Evolutionary conservation across 768 basidiomycete species (phyloP).

Genomic region (Tylopilus cervinicoccineus): DNA sequence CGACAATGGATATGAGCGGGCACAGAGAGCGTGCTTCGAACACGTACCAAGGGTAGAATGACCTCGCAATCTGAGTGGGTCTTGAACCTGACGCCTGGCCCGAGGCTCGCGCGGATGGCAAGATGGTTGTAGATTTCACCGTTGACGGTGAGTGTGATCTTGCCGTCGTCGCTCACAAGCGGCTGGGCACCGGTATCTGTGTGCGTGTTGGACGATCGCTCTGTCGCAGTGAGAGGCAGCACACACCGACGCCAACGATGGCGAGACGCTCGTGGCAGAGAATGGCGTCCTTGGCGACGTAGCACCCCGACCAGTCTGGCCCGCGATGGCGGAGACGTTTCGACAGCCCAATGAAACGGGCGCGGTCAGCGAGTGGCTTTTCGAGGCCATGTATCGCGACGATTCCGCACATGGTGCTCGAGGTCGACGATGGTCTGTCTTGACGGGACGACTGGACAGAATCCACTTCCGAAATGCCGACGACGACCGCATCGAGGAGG

Average conservation of each 20-base stretch:
- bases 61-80: slow-evolving; percentile 98
- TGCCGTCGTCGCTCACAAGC: slow-evolving; percentile 80
- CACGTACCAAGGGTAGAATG: slow-evolving; percentile 81
- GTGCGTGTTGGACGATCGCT: not conserved
- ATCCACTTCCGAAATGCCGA: too few species aligned
- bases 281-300: slow-evolving; percentile 74
- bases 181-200: slow-evolving; percentile 97
- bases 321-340: slow-evolving; percentile 92
- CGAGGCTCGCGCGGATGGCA: slow-evolving; percentile 65
- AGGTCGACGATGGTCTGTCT: not conserved
- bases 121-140: slow-evolving; percentile 99
- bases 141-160: slow-evolving; percentile 85
- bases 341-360: slow-evolving; percentile 77
- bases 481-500: too few species aligned
- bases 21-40: slow-evolving; percentile 5
- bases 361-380: slow-evolving; percentile 64
- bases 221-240: not conserved
- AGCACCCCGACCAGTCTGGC: slow-evolving; percentile 98
- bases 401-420: slow-evolving; percentile 81
- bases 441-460: not conserved
- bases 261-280: slow-evolving; percentile 96
- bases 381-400: slow-evolving; percentile 79
- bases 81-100: slow-evolving; percentile 75
- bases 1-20: not conserved
- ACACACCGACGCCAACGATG: slow-evolving; percentile 93